phyloP scores from a whole-genome alignment of 2,329 filamentous ascomycete genomes.

The Huntiella savannae region DNA sequence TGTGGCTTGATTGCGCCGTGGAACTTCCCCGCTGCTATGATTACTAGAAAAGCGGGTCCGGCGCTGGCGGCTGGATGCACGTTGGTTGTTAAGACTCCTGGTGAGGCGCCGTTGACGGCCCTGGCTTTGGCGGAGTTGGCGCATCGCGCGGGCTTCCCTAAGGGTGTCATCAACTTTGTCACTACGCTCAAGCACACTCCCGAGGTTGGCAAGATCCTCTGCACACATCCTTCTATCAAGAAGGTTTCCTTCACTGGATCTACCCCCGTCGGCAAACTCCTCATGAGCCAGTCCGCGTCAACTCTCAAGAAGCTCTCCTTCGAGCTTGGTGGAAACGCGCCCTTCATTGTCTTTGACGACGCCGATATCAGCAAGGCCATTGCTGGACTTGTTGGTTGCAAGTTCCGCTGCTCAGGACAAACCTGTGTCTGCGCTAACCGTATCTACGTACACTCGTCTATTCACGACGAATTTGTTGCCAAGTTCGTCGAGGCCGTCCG shows the following conservation, averaged over 20 bases:
- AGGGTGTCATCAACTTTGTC: slow-evolving; percentile 73
- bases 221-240: slow-evolving; percentile 27
- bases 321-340: slow-evolving; percentile 55
- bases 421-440: slow-evolving; percentile 50
- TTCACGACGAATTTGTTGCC: slow-evolving; percentile 37
- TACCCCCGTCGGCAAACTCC: slow-evolving; percentile 23
- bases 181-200: slow-evolving; percentile 60
- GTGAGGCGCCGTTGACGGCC: slow-evolving; percentile 75
- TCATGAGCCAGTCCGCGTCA: slow-evolving; percentile 51
- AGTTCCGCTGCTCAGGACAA: slow-evolving; percentile 55
- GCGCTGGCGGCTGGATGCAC: slow-evolving; percentile 54
- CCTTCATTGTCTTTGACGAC: slow-evolving; percentile 61
- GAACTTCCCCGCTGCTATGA: slow-evolving; percentile 42
- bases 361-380: slow-evolving; percentile 50
- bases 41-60: slow-evolving; percentile 27
- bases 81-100: slow-evolving; percentile 69
- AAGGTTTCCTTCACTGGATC: slow-evolving; percentile 59
- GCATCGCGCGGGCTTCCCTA: slow-evolving; percentile 66
- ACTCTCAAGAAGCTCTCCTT: slow-evolving; percentile 58
- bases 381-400: slow-evolving; percentile 44
- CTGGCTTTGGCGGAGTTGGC: slow-evolving; percentile 71
- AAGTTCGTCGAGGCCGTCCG: slow-evolving; percentile 33
- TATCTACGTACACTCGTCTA: slow-evolving; percentile 38
- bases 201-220: slow-evolving; percentile 45
- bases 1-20: slow-evolving; percentile 21